phyloP scores from a whole-genome alignment of 2,329 filamentous ascomycete species.

The Stemphylium vesicarium region DNA sequence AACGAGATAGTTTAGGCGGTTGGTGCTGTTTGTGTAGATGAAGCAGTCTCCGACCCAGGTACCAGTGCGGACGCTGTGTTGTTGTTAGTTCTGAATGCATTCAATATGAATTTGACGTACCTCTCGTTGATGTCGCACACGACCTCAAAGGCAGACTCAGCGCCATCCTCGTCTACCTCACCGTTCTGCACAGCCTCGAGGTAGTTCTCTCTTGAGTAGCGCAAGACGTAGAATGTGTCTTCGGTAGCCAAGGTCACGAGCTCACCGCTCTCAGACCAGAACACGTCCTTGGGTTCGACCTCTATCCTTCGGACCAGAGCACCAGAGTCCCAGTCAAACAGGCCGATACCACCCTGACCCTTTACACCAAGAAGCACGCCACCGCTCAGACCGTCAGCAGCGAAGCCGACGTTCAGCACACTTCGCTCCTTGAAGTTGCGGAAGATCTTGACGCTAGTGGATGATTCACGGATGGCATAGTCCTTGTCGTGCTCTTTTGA shows the following conservation, averaged over 20 bases:
- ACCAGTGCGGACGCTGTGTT: slow-evolving; percentile 78
- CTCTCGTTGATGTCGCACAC: slow-evolving; percentile 94
- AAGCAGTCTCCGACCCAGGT: slow-evolving; percentile 99
- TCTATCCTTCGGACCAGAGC: slow-evolving; percentile 91
- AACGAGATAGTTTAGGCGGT: slow-evolving; percentile 96
- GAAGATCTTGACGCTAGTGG: slow-evolving; percentile 94
- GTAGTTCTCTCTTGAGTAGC: slow-evolving; percentile 90
- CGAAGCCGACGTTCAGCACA: slow-evolving; percentile 91
- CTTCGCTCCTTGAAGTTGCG: slow-evolving; percentile 97
- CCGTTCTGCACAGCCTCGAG: slow-evolving; percentile 81
- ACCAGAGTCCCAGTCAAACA: slow-evolving; percentile 95
- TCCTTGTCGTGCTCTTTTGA: slow-evolving; percentile 98
- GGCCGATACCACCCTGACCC: slow-evolving; percentile 90
- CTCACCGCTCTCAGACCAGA: slow-evolving; percentile 98
- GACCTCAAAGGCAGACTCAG: slow-evolving; percentile 94
- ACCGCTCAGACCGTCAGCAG: slow-evolving; percentile 87
- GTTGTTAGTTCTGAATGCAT: slow-evolving; percentile 16
- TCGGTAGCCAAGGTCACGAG: slow-evolving; percentile 92
- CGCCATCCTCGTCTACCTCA: slow-evolving; percentile 85
- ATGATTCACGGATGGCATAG: slow-evolving; percentile 93
- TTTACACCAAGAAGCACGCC: slow-evolving; percentile 92
- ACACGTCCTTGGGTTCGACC: slow-evolving; percentile 73
- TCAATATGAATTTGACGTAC: slow-evolving; percentile 53
- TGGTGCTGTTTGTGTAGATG: slow-evolving; percentile 97
- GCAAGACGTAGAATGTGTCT: slow-evolving; percentile 91